Base-by-base conservation (phyloP, 2,329 filamentous ascomycete species). In the Dactylonectria macrodidyma region DNA sequence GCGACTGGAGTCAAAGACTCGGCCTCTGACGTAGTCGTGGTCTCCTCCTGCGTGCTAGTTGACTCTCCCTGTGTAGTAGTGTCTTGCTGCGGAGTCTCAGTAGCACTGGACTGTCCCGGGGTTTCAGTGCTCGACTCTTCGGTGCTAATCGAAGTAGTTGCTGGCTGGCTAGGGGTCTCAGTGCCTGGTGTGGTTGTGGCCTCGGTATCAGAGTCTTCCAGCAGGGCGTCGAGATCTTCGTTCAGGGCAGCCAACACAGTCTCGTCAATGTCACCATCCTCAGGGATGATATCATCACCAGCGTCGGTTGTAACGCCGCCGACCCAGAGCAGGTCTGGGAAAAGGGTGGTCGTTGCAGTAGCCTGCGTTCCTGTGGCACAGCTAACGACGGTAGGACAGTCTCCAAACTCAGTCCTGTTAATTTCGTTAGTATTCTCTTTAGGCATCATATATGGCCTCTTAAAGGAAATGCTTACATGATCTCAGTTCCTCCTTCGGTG, bases 321-420 rank as follows among this genome's bases (percentile, higher is more conserved):
- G 41, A 46, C 41, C 41, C 41, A 46, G 41, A 46, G 11, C 12
- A 46, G 14, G 14, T 58, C 55, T 6, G 56, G 44, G 30, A 19
- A 19, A n/a, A 50, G 34, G 26, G 56, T 59, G n/a, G n/a, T 41
- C 14, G 56, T 59, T 38, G 56, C 46, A 46, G 56, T 58, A n/a
- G 55, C 55, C 55, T 58, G 55, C 14, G 55, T 58, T 14, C 24
- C 41, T 9, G 38, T 58, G 24, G 55, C 55, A 33, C 55, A 59
- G 41, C 46, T 50, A 11, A 46, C 44, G 12, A 47, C 11, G 1
- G 56, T 48, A 22, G 56, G 56, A 34, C 56, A 59, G 41, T 59
- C 56, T 38, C 44, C 56, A 14, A 48, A 59, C 16, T 47, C 46
- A 19, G 56, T 59, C 24, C 56, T 59, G 19, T 12, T 36, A 1